A percentile compares a stretch with the other conserved stretches of the same genome.
Conservation (phyloP, 2,329 filamentous ascomycete species). For the Parastagonospora avenae region DNA sequence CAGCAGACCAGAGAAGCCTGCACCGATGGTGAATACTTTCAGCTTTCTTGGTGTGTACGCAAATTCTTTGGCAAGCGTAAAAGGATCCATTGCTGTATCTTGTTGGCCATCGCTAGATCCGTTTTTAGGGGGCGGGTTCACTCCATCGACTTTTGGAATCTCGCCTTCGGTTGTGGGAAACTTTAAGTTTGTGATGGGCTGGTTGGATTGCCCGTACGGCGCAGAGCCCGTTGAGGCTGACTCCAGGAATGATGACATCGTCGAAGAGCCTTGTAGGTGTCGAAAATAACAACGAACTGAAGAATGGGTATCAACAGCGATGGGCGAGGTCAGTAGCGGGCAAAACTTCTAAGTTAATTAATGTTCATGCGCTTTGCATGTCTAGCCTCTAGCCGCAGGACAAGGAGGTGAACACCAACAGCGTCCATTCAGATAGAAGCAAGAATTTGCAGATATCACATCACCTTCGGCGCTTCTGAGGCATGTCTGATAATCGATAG, state of each 20-base stretch:
- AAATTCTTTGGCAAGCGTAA: slow-evolving; percentile 22
- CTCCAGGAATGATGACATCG: slow-evolving; percentile 10
- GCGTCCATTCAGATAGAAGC: not conserved
- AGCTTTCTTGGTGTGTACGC: slow-evolving; percentile 24
- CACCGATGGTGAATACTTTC: slow-evolving; percentile 35
- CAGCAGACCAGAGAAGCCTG: slow-evolving; percentile 43
- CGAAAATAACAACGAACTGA: not conserved
- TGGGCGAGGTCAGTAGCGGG: not conserved
- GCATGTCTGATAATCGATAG: too few species aligned
- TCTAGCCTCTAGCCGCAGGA: not conserved
- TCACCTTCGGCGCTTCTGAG: not conserved
- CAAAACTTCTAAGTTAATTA: not conserved
- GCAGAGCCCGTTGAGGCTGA: slow-evolving; percentile 2
- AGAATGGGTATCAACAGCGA: slow-evolving; percentile 5
- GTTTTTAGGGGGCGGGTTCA: slow-evolving; percentile 1
- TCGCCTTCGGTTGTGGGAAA: slow-evolving; percentile 12
- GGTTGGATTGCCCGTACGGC: not conserved
- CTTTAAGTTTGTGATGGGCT: not conserved
- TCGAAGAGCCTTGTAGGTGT: not conserved
- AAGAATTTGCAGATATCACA: not conserved
- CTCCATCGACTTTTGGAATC: slow-evolving; percentile 14
- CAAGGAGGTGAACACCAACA: not conserved
- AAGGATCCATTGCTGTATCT: slow-evolving; percentile 14
- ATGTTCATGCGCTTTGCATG: slow-evolving; percentile 6
- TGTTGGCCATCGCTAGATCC: slow-evolving; percentile 1